These are phyloP conservation scores for Alternaria sp. DNA, from an alignment of 2,329 filamentous ascomycete species.

Conservation along the genomic window DNA sequence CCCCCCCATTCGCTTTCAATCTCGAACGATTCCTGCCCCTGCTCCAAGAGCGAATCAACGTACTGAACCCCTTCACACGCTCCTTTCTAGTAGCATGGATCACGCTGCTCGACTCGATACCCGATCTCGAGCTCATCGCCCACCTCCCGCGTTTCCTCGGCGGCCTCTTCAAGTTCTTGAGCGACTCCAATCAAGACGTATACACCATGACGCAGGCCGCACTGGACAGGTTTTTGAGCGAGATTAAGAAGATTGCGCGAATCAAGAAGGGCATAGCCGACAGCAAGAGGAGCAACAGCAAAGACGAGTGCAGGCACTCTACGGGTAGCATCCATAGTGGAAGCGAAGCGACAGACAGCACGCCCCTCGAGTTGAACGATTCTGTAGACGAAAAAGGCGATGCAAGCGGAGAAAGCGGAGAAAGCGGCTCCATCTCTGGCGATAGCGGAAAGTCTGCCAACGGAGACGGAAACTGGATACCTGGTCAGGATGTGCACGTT, in stretches of 20 bases:
- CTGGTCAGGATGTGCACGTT: slow-evolving; percentile 94
- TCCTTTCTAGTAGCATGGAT: slow-evolving; percentile 98
- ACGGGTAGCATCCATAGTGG: slow-evolving; percentile 61
- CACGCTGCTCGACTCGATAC: slow-evolving; percentile 91
- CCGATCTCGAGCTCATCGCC: slow-evolving; percentile 91
- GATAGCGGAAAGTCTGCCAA: slow-evolving; percentile 53
- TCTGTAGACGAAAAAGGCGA: slow-evolving; percentile 62
- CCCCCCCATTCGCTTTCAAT: slow-evolving; percentile 73
- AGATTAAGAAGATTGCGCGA: slow-evolving; percentile 92
- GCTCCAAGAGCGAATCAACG: slow-evolving; percentile 91
- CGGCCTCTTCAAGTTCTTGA: slow-evolving; percentile 89
- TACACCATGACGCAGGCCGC: slow-evolving; percentile 89
- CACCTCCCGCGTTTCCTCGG: slow-evolving; percentile 91
- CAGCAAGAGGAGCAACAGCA: slow-evolving; percentile 74
- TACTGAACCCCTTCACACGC: slow-evolving; percentile 91
- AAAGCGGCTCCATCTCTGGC: slow-evolving; percentile 44
- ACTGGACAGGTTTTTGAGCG: slow-evolving; percentile 86
- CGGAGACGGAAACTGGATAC: slow-evolving; percentile 93
- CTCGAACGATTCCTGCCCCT: slow-evolving; percentile 90
- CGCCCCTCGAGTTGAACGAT: slow-evolving; percentile 51
- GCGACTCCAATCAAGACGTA: slow-evolving; percentile 91
- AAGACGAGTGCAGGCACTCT: slow-evolving; percentile 73
- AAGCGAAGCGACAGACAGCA: slow-evolving; percentile 67
- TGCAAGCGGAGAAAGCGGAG: slow-evolving; percentile 53
- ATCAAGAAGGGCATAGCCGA: slow-evolving; percentile 93